Percentiles rank a stretch among this genome's conserved stretches.
Conservation (phyloP, 768 basidiomycete species). For the Hortiboletus flavorubellus region DNA sequence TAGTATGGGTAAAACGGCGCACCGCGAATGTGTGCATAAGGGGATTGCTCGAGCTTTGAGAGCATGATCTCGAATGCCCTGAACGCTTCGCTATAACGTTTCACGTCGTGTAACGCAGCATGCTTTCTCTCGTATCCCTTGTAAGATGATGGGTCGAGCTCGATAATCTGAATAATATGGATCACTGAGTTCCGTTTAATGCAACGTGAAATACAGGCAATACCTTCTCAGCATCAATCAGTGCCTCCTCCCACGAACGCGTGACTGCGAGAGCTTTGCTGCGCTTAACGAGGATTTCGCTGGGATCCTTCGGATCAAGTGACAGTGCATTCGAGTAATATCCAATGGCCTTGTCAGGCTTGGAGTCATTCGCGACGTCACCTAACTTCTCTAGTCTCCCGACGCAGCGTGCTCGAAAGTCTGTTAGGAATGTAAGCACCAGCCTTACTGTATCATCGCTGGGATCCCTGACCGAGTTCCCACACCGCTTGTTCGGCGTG, state of each 20-base stretch:
- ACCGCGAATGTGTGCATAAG: not conserved
- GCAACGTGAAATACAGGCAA: no score
- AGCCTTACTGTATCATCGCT: not conserved
- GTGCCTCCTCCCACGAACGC: not conserved
- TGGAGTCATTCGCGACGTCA: not conserved
- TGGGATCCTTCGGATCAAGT: not conserved
- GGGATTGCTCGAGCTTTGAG: not conserved
- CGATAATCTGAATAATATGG: not conserved
- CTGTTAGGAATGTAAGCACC: not conserved
- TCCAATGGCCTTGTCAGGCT: not conserved
- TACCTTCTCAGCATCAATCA: conserved; percentile 10
- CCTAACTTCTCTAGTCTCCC: not conserved
- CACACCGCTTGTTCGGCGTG: not conserved
- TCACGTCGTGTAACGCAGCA: not conserved
- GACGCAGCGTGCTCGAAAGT: not conserved
- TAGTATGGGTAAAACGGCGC: not conserved
- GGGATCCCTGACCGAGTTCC: not conserved
- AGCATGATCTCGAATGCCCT: conserved; percentile 1
- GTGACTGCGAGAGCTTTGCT: not conserved
- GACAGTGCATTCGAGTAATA: not conserved
- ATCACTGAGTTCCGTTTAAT: not conserved
- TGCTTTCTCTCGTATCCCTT: not conserved
- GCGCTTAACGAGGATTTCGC: not conserved
- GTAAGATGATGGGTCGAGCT: not conserved
- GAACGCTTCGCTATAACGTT: not conserved